phyloP scores from a whole-genome alignment of 2,329 filamentous ascomycete species.

The Colletotrichum spinosum region DNA sequence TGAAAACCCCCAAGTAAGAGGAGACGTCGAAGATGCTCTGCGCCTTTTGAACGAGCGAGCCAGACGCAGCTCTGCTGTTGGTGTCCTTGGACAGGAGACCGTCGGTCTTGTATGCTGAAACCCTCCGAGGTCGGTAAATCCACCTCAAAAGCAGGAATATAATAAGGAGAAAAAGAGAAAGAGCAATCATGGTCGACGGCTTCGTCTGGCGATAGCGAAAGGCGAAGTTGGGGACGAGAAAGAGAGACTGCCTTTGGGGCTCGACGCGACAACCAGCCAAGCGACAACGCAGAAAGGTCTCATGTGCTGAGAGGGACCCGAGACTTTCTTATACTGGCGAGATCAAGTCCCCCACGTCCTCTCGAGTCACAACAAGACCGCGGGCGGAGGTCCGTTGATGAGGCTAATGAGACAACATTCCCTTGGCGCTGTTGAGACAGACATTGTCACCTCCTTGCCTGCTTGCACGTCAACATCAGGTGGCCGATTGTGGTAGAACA shows the following conservation, averaged over 20 bases:
- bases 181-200: not conserved
- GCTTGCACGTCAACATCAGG: not conserved
- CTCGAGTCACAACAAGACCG: not conserved
- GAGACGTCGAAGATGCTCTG: constrained; percentile 1
- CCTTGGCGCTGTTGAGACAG: constrained; percentile 10
- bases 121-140: constrained; percentile 20
- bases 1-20: too few species aligned
- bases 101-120: not conserved
- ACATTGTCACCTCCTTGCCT: not conserved
- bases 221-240: too few species aligned
- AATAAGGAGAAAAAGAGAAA: not conserved
- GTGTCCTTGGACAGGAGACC: constrained; percentile 1
- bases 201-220: not conserved
- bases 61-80: constrained; percentile 36
- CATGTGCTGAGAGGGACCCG: not conserved
- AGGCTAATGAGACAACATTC: not conserved
- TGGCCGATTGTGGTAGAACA: not conserved
- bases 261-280: not conserved
- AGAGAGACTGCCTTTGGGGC: too few species aligned
- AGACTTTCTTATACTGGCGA: not conserved
- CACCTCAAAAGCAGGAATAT: constrained; percentile 19
- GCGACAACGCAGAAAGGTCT: not conserved
- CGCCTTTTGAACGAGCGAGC: constrained; percentile 33
- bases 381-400: constrained; percentile 3
- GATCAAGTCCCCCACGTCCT: too few species aligned